Percentiles rank a stretch among this genome's conserved stretches.
These are phyloP conservation scores for Geranium brycei DNA, from an alignment of 345 rosid species.

Conservation along the genomic window DNA sequence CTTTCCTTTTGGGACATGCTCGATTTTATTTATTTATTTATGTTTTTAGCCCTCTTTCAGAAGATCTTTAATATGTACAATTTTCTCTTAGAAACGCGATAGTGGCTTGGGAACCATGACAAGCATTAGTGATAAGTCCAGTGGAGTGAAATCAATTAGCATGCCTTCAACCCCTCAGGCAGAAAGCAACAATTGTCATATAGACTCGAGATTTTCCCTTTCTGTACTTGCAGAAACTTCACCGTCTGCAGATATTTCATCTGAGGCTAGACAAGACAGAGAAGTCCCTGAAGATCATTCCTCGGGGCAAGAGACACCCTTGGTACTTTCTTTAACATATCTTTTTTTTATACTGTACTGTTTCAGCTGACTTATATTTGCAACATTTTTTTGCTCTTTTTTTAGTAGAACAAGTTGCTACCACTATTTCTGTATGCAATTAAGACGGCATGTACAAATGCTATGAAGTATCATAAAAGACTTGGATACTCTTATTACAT, in stretches of 20 bases:
- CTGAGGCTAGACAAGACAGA: slow-evolving; percentile 50
- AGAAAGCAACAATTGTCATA: slow-evolving; percentile 50
- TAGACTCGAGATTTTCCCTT: slow-evolving; percentile 63
- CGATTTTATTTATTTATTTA: not conserved
- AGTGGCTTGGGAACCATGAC: slow-evolving; percentile 39
- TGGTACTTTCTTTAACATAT: slow-evolving; percentile 25
- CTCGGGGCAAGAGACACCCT: slow-evolving; percentile 66
- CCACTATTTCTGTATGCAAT: not conserved
- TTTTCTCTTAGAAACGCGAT: slow-evolving; percentile 58
- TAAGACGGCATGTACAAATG: not conserved
- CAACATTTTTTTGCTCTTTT: not conserved
- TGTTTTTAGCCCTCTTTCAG: not conserved
- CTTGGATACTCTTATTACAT: not conserved
- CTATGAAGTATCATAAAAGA: not conserved
- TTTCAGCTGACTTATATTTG: not conserved
- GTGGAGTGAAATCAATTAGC: slow-evolving; percentile 78
- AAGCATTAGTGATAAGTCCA: slow-evolving; percentile 72
- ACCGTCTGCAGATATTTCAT: slow-evolving; percentile 50
- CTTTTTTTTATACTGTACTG: not conserved
- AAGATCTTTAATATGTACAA: not conserved
- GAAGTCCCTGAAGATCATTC: slow-evolving; percentile 56
- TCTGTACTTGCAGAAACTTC: slow-evolving; percentile 56
- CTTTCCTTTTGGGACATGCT: not conserved
- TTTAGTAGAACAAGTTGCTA: not conserved
- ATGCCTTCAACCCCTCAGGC: slow-evolving; percentile 95